Percentiles rank a stretch among this genome's conserved stretches.
Evolutionary conservation across 441 rosid genomes (phyloP).

Genomic region (Croton laevigatus): DNA sequence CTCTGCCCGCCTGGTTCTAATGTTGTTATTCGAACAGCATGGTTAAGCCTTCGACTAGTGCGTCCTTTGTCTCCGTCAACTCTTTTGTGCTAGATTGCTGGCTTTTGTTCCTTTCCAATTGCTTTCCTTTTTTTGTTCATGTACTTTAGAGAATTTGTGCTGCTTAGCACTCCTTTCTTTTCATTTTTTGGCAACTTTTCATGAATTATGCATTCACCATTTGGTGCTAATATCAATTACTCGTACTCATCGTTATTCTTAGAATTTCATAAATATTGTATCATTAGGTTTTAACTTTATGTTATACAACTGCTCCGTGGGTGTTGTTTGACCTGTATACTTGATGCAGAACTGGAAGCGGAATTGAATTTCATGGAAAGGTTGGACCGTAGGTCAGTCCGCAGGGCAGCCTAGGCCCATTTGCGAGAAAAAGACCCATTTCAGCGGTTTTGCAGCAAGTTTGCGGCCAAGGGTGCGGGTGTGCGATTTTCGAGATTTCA

Average conservation of each 20-base stretch:
- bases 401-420: too few relatives aligned
- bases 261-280: not conserved
- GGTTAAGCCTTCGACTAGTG: constrained; percentile 39
- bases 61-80: not conserved
- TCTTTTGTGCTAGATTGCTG: not conserved
- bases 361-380: too few relatives aligned
- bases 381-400: too few relatives aligned
- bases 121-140: not conserved
- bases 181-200: not conserved
- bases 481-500: too few relatives aligned
- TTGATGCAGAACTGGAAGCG: too few relatives aligned
- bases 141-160: not conserved
- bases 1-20: constrained; percentile 53
- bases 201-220: not conserved
- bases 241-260: not conserved
- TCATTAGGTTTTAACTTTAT: not conserved
- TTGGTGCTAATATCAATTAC: too few relatives aligned
- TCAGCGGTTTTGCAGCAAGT: too few relatives aligned
- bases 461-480: too few relatives aligned
- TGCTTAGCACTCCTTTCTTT: not conserved
- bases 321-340: constrained; percentile 57
- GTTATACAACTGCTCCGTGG: constrained; percentile 54
- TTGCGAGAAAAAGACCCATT: too few relatives aligned
- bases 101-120: not conserved
- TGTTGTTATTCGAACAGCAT: constrained; percentile 56